A percentile compares a stretch with the other conserved stretches of the same genome.
Evolutionary conservation across 495 filamentous ascomycete genomes (phyloP).

Genomic region (Clohesyomyces aquaticus): DNA sequence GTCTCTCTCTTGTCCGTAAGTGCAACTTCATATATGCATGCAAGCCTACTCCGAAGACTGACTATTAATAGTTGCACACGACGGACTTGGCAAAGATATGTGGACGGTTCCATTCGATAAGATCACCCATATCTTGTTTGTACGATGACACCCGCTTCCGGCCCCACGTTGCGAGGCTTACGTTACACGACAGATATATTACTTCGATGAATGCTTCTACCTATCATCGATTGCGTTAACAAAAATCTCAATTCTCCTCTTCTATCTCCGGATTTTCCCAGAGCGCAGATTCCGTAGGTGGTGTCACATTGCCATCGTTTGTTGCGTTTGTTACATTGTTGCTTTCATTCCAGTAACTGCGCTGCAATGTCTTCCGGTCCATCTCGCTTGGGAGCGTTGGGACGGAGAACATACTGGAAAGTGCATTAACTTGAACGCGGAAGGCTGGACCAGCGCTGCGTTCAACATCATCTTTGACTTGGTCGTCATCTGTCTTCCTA

Average conservation of each 20-base stretch:
- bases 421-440: constrained; percentile 37
- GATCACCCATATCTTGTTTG: constrained; percentile 30
- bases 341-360: constrained; percentile 47
- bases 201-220: constrained; percentile 45
- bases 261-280: constrained; percentile 58
- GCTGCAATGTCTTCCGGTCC: constrained; percentile 54
- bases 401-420: constrained; percentile 34
- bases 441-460: constrained; percentile 31
- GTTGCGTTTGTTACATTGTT: constrained; percentile 48
- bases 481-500: constrained; percentile 46
- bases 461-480: constrained; percentile 43
- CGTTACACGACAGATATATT: constrained; percentile 24
- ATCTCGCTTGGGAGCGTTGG: constrained; percentile 39
- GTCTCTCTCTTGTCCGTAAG: constrained; percentile 26
- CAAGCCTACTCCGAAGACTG: not conserved
- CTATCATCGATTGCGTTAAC: constrained; percentile 47
- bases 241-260: constrained; percentile 55
- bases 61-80: constrained; percentile 20
- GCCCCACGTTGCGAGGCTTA: not conserved
- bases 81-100: constrained; percentile 34
- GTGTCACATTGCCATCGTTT: constrained; percentile 42
- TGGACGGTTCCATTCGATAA: constrained; percentile 38
- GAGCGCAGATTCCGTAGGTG: constrained; percentile 42
- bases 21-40: not conserved
- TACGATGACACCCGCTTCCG: constrained; percentile 1